phyloP scores from a whole-genome alignment of 192 early-diverging fungal genomes.

The Dispira simplex region DNA sequence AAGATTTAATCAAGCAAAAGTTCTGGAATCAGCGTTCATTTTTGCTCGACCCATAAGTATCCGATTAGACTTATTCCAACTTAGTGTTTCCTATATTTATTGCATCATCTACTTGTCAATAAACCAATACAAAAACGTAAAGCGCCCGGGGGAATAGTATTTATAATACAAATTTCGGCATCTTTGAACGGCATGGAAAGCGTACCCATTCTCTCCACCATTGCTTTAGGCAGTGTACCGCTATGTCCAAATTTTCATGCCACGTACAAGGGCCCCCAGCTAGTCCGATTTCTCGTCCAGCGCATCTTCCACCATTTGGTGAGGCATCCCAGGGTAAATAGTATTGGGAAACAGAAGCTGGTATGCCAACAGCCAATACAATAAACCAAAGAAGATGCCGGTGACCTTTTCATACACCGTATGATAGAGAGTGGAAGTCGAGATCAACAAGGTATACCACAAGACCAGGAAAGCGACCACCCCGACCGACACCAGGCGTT shows the following conservation, averaged over 20 bases:
- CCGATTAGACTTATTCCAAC: neutral
- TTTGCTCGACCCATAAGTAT: conserved; percentile 16
- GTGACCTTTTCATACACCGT: conserved; percentile 43
- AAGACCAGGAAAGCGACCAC: conserved; percentile 31
- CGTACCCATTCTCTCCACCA: no score
- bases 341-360: neutral
- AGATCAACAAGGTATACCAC: conserved; percentile 64
- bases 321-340: conserved; percentile 4
- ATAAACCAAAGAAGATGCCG: conserved; percentile 47
- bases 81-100: neutral
- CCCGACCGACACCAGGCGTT: conserved; percentile 18
- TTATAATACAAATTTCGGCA: no score
- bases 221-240: no score
- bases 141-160: no score
- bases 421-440: conserved; percentile 73
- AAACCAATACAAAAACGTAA: no score
- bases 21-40: conserved; percentile 51
- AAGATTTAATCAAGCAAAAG: conserved; percentile 56
- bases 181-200: no score
- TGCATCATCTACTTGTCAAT: no score
- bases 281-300: no score
- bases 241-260: no score
- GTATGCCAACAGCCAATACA: conserved; percentile 50
- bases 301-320: no score
- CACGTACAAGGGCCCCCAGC: no score